Percentiles rank a stretch among this genome's conserved stretches.
phyloP scores from a whole-genome alignment of 2,329 filamentous ascomycete genomes.

The Venturia nashicola region DNA sequence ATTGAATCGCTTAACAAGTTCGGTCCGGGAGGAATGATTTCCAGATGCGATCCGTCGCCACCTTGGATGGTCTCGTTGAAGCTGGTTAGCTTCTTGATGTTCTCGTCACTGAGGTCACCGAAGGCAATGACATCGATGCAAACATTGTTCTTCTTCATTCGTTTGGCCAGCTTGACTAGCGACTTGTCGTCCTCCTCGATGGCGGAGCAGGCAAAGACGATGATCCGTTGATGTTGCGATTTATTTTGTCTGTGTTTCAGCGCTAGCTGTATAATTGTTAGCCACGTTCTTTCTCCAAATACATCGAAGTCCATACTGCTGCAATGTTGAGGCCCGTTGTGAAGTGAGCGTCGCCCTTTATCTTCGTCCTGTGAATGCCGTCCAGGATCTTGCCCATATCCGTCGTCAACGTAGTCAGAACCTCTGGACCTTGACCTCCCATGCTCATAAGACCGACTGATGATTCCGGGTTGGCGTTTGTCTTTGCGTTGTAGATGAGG shows the following conservation, averaged over 20 bases:
- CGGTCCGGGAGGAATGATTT: slow-evolving; percentile 79
- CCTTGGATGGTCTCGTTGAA: slow-evolving; percentile 92
- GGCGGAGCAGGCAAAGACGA: slow-evolving; percentile 91
- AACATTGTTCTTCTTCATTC: slow-evolving; percentile 97
- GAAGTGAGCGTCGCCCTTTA: slow-evolving; percentile 76
- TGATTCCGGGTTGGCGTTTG: slow-evolving; percentile 88
- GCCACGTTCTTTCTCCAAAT: background rate
- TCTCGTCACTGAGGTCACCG: slow-evolving; percentile 83
- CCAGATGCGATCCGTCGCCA: slow-evolving; percentile 80
- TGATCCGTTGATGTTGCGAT: slow-evolving; percentile 88
- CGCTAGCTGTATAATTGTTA: slow-evolving; percentile 53
- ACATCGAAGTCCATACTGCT: slow-evolving; percentile 47
- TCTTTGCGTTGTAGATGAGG: slow-evolving; percentile 91
- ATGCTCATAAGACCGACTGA: slow-evolving; percentile 98
- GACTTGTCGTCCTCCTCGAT: slow-evolving; percentile 82
- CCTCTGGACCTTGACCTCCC: slow-evolving; percentile 94
- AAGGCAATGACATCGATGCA: slow-evolving; percentile 92
- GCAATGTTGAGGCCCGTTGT: slow-evolving; percentile 93
- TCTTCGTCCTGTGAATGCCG: slow-evolving; percentile 86
- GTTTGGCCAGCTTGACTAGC: slow-evolving; percentile 80
- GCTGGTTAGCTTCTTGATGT: slow-evolving; percentile 75
- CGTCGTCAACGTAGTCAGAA: slow-evolving; percentile 88
- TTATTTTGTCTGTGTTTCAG: slow-evolving; percentile 98
- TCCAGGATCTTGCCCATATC: slow-evolving; percentile 94
- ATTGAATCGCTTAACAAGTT: slow-evolving; percentile 90